Evolutionary conservation across 805 yeast species (phyloP).

Genomic region (Wickerhamomyces rabaulensis): DNA sequence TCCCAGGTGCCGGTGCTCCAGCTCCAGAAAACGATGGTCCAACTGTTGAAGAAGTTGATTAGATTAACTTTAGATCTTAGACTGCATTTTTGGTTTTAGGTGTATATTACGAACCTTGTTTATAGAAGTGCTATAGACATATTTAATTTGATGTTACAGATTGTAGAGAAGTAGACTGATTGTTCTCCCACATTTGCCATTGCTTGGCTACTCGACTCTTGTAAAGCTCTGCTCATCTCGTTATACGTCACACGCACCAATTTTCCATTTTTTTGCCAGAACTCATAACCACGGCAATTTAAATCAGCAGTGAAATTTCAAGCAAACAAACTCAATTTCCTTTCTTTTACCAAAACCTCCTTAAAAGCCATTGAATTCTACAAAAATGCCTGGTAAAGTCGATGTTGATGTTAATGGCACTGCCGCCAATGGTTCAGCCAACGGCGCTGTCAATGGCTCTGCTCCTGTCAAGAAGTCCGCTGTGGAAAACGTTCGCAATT

Average conservation of each 20-base stretch:
- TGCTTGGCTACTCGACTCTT: too few relatives aligned
- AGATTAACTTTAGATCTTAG: slow-evolving; percentile 18
- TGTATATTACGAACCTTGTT: neutral
- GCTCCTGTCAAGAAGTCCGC: neutral
- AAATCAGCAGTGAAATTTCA: neutral
- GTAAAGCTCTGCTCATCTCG: too few relatives aligned
- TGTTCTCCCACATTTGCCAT: too few relatives aligned
- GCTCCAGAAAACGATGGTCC: slow-evolving; percentile 50
- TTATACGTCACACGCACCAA: too few relatives aligned
- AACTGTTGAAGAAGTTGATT: slow-evolving; percentile 79
- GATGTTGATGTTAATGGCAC: neutral
- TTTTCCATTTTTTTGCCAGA: neutral
- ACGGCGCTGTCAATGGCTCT: neutral
- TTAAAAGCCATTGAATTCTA: neutral
- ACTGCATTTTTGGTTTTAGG: neutral
- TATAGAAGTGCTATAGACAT: neutral
- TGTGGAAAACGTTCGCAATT: neutral
- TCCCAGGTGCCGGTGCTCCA: slow-evolving; percentile 49
- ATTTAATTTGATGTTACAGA: neutral
- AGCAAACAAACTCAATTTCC: neutral
- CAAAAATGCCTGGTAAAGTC: neutral
- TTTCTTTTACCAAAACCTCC: neutral
- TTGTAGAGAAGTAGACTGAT: neutral
- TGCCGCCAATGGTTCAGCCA: neutral
- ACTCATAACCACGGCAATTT: neutral